Evolutionary conservation across 2,329 filamentous ascomycete species (phyloP).

Genomic region (Mycosphaerella sp.): DNA sequence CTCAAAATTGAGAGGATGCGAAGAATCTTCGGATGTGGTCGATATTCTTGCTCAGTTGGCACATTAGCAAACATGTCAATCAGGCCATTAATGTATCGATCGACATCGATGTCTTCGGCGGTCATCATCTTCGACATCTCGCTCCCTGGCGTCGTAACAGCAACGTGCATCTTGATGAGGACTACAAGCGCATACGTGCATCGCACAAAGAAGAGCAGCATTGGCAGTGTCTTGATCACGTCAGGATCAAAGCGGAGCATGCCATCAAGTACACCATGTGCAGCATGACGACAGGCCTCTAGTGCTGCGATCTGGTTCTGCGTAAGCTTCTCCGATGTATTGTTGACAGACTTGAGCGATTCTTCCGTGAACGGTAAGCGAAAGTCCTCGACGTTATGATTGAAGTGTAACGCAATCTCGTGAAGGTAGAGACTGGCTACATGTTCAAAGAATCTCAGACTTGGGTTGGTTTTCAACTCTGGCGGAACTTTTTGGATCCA

Average conservation of each 20-base stretch:
- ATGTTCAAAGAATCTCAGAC: constrained; percentile 41
- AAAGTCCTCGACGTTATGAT: constrained; percentile 41
- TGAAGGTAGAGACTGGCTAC: constrained; percentile 46
- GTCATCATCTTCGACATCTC: constrained; percentile 47
- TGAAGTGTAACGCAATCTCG: constrained; percentile 46
- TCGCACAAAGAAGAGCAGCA: constrained; percentile 44
- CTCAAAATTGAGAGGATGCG: constrained; percentile 42
- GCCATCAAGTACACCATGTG: constrained; percentile 43
- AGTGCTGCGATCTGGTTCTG: constrained; percentile 44
- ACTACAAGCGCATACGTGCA: constrained; percentile 53
- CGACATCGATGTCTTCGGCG: constrained; percentile 43
- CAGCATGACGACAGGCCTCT: constrained; percentile 41
- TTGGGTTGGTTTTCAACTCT: constrained; percentile 31
- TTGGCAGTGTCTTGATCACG: constrained; percentile 39
- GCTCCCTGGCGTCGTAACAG: constrained; percentile 42
- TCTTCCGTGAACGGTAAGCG: constrained; percentile 42
- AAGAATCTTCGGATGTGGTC: constrained; percentile 44
- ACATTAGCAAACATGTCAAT: constrained; percentile 37
- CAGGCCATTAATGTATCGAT: constrained; percentile 42
- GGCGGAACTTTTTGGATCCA: constrained; percentile 42
- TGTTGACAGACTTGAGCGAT: constrained; percentile 36
- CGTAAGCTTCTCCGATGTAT: constrained; percentile 37
- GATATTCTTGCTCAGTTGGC: constrained; percentile 18
- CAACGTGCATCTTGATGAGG: constrained; percentile 55
- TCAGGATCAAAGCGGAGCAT: constrained; percentile 46